Percentiles rank a stretch among this genome's conserved stretches.
phyloP scores from a whole-genome alignment of 148 eudicot species.

The Mesembryanthemum crystallinum region DNA sequence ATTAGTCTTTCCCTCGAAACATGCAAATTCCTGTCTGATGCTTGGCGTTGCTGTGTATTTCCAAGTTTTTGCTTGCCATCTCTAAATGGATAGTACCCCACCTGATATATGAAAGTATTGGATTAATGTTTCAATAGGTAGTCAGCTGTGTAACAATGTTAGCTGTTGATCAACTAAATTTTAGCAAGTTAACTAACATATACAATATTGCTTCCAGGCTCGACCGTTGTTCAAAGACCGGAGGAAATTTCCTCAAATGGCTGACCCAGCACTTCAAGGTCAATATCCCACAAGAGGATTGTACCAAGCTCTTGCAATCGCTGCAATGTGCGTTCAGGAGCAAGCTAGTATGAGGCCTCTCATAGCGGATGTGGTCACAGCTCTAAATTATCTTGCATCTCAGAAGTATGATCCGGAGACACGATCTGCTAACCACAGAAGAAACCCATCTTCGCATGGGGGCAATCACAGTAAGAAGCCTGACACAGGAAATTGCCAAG shows the following conservation, averaged over 20 bases:
- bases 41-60: too few relatives aligned
- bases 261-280: conserved; percentile 61
- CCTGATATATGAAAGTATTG: background rate
- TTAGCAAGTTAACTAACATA: conserved; percentile 7
- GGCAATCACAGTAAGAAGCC: conserved; percentile 15
- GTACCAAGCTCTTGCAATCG: conserved; percentile 73
- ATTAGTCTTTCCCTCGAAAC: too few relatives aligned
- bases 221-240: conserved; percentile 67
- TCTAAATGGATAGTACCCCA: background rate
- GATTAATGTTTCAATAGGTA: background rate
- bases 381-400: conserved; percentile 60
- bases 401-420: conserved; percentile 49
- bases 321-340: conserved; percentile 81
- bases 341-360: conserved; percentile 59
- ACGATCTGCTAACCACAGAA: conserved; percentile 27
- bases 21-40: too few relatives aligned
- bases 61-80: too few relatives aligned
- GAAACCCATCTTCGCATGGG: conserved; percentile 24
- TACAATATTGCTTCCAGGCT: conserved; percentile 43
- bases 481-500: background rate
- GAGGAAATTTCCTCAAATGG: conserved; percentile 58
- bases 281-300: conserved; percentile 60
- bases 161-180: background rate
- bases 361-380: conserved; percentile 68
- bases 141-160: background rate